These are phyloP conservation scores for Tremella fuciformis DNA, from an alignment of 768 basidiomycete species.

Conservation along the genomic window DNA sequence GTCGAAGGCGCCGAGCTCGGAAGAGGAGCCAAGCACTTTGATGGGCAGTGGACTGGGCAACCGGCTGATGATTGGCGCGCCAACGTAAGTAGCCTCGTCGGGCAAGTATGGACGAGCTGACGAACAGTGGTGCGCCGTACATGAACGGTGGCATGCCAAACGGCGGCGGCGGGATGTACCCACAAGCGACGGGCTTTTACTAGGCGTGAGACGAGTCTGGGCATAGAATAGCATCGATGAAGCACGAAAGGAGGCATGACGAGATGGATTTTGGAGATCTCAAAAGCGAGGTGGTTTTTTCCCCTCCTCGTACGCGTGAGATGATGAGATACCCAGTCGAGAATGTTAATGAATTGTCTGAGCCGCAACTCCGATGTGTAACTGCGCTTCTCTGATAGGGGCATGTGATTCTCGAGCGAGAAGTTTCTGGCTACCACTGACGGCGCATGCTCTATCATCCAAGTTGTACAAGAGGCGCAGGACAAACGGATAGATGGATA, in stretches of 20 bases:
- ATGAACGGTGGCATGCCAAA: constrained; percentile 37
- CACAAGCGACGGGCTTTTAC: constrained; percentile 43
- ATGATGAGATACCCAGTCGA: constrained; percentile 4
- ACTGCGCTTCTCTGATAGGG: too few relatives aligned
- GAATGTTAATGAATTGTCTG: too few relatives aligned
- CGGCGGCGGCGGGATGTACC: constrained; percentile 38
- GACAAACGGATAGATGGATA: too few relatives aligned
- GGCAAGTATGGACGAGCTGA: not conserved
- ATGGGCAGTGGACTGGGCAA: constrained; percentile 69
- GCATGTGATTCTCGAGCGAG: too few relatives aligned
- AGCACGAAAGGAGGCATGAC: constrained; percentile 1
- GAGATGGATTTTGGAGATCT: not conserved
- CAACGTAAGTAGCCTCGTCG: constrained; percentile 26
- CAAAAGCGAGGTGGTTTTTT: constrained; percentile 1
- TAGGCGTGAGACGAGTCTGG: constrained; percentile 6
- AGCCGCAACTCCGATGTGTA: too few relatives aligned
- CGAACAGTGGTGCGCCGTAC: constrained; percentile 19
- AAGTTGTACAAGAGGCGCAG: too few relatives aligned
- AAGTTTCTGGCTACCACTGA: too few relatives aligned
- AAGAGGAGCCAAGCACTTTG: constrained; percentile 72
- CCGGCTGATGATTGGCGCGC: constrained; percentile 49
- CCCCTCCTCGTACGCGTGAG: constrained; percentile 3
- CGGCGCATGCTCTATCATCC: too few relatives aligned
- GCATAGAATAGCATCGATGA: not conserved
- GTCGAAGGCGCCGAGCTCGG: constrained; percentile 82